Evolutionary conservation across 768 basidiomycete species (phyloP).

Genomic region (Dentipellis sp.): DNA sequence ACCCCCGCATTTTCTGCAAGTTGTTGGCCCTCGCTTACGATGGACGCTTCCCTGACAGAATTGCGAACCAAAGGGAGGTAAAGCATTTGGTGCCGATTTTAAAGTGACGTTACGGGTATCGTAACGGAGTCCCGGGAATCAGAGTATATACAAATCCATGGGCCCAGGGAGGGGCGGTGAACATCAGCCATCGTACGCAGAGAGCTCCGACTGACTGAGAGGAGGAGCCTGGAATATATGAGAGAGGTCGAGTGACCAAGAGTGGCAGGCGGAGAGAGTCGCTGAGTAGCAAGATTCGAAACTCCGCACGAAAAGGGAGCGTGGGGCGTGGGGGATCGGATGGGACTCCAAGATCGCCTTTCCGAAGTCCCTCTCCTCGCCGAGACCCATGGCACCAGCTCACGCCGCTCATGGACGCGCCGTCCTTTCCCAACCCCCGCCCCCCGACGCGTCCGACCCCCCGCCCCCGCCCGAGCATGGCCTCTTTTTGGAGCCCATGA

Average conservation of each 20-base stretch:
- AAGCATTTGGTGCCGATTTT: no score
- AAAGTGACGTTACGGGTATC: no score
- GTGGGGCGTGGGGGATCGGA: neutral
- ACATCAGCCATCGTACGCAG: no score
- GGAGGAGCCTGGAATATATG: no score
- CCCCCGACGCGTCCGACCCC: constrained; percentile 20
- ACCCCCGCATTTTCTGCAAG: no score
- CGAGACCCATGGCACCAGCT: constrained; percentile 78
- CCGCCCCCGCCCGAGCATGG: constrained; percentile 13
- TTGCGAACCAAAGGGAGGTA: no score
- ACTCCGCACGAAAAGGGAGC: constrained; percentile 12
- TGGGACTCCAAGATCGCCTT: constrained; percentile 16
- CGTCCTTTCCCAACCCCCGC: constrained; percentile 25
- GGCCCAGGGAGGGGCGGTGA: no score
- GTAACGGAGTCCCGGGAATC: no score
- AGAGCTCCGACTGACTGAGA: no score
- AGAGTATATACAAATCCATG: no score
- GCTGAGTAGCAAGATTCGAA: neutral
- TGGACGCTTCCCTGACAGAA: no score
- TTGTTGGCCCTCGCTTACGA: no score
- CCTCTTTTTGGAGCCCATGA: constrained; percentile 77
- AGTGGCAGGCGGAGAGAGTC: neutral
- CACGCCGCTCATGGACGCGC: constrained; percentile 48
- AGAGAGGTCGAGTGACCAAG: neutral
- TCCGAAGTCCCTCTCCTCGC: constrained; percentile 14